Base-by-base conservation (phyloP, 441 rosid genomes). In the Pelargonium cotyledonis region DNA sequence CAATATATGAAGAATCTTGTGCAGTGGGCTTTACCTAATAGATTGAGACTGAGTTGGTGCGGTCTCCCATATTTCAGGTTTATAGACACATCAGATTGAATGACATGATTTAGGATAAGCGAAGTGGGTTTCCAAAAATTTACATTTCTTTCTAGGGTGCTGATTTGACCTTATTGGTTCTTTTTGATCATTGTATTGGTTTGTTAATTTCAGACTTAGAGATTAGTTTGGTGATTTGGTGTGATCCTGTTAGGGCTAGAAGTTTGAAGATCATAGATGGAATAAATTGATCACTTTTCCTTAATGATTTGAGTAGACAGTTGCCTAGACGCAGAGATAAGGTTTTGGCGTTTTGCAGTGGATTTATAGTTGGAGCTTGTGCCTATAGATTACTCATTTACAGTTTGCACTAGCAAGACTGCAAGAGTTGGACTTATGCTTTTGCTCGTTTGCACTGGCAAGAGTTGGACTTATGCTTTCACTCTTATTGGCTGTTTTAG, bases 281-380 rank as follows among this genome's bases (percentile, higher is more conserved):
- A 26, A 26, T 26, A 1, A 26, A 26, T 26, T 26, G 31, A 26
- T 26, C 31, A 26, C 31, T 26, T 26, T 26, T 26, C 31, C 3
- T 26, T 26, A 26, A 26, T 26, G 31, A 1, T 26, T 26, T 26
- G 31, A 26, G 3, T 26, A 26, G 14, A 51, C n/a, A 12, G 58
- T 51, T 51, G 58, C 31, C 5, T 53, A 53, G 16, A 14, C 5
- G 16, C 55, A 53, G 60, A 16, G 7, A 53, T 8, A 53, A 53
- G 21, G 3, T 26, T 26, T 26, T 26, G 31, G 31, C 31, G 19
- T 15, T 53, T 53, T 53, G 60, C 60, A n/a, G 16, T 8, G 60
- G 60, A 53, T 53, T 53, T 53, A 5, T 51, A 18, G 58, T n/a
- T 51, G 58, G 14, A n/a, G 58, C 57, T 49, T 49, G 57, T 49